Conservation (phyloP, 202 grass and related monocot species). For the Tripidium arundinaceum region DNA sequence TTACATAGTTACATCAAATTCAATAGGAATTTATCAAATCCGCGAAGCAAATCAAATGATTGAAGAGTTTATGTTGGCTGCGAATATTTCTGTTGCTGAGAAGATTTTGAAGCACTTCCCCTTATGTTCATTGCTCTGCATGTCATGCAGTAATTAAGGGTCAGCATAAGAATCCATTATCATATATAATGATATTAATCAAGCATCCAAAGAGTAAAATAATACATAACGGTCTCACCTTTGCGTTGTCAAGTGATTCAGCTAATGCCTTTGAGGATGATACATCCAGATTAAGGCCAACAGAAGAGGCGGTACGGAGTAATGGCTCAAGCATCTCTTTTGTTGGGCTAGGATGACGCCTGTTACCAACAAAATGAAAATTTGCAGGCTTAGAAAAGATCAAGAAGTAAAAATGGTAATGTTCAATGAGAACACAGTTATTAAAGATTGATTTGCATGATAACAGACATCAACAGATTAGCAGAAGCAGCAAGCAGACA, state of each 20-base stretch:
- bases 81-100: constrained; percentile 91
- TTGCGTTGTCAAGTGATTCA: constrained; percentile 95
- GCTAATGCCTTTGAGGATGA: constrained; percentile 97
- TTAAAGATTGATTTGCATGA: background rate
- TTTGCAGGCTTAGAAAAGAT: constrained; percentile 10
- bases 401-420: background rate
- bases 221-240: constrained; percentile 40
- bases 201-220: background rate
- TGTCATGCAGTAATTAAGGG: constrained; percentile 23
- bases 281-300: constrained; percentile 77
- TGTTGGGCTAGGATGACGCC: constrained; percentile 89
- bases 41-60: constrained; percentile 99
- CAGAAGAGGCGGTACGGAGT: constrained; percentile 72
- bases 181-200: background rate
- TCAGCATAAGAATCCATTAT: constrained; percentile 14
- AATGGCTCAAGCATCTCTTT: constrained; percentile 99
- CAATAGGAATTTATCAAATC: constrained; percentile 98
- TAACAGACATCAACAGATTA: background rate
- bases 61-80: constrained; percentile 98
- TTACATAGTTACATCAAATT: constrained; percentile 27
- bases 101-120: constrained; percentile 95
- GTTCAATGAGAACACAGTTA: background rate
- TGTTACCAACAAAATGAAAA: constrained; percentile 41
- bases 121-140: constrained; percentile 65
- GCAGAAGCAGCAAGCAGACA: background rate